phyloP scores from a whole-genome alignment of 495 filamentous ascomycete genomes.

The Trichocladium uniseriatum region DNA sequence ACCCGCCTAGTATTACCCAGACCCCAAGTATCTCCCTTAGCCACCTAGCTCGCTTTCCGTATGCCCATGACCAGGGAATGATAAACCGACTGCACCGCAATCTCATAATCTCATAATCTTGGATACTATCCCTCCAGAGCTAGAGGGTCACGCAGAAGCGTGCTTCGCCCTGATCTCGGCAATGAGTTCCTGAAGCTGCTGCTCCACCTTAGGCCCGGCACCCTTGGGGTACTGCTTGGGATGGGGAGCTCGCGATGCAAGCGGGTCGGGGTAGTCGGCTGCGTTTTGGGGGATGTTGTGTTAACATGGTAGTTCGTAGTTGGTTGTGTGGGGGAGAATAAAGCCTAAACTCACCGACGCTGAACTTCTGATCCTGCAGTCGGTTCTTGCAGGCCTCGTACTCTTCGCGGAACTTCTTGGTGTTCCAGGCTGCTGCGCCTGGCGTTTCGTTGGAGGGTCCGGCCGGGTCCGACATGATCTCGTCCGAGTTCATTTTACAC shows the following conservation, averaged over 20 bases:
- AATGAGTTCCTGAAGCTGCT: slow-evolving; percentile 25
- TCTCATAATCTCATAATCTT: too few species aligned
- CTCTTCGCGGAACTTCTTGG: slow-evolving; percentile 44
- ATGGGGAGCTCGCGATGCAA: slow-evolving; percentile 24
- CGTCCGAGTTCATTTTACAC: slow-evolving; percentile 19
- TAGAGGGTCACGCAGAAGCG: too few species aligned
- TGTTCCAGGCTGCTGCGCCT: slow-evolving; percentile 20
- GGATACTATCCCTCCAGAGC: too few species aligned
- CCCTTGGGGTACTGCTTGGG: slow-evolving; percentile 28
- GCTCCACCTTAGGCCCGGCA: slow-evolving; percentile 27
- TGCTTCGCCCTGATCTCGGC: slow-evolving; percentile 19
- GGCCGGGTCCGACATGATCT: slow-evolving; percentile 19
- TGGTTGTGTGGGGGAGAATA: too few species aligned
- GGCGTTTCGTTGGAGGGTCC: not conserved
- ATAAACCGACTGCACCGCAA: too few species aligned
- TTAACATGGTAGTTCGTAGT: not conserved
- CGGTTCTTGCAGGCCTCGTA: slow-evolving; percentile 30
- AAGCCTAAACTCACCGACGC: slow-evolving; percentile 24
- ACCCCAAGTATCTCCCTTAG: too few species aligned
- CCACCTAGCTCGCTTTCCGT: too few species aligned
- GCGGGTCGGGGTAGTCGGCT: slow-evolving; percentile 36
- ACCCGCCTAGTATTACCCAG: too few species aligned
- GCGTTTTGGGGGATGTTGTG: not conserved
- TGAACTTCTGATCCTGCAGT: slow-evolving; percentile 34
- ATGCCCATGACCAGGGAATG: too few species aligned